phyloP scores from a whole-genome alignment of 2,329 filamentous ascomycete species.

The Thielaviopsis populi region DNA sequence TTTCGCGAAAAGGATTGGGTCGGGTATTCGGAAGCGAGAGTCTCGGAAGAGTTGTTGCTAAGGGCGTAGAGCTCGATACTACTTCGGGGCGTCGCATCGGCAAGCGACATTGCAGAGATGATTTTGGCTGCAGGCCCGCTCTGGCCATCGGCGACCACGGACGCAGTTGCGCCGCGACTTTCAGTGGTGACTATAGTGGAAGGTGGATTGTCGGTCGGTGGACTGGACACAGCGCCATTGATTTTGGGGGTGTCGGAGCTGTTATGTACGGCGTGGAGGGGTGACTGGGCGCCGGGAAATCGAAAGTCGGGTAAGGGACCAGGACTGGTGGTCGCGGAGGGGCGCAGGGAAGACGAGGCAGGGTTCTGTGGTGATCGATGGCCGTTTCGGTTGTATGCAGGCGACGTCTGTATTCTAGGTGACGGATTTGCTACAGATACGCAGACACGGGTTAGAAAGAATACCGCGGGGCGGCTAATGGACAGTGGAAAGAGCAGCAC shows the following conservation, averaged over 20 bases:
- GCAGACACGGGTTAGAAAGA: neutral
- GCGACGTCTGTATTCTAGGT: constrained; percentile 33
- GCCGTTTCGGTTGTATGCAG: constrained; percentile 34
- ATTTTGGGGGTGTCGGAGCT: constrained; percentile 22
- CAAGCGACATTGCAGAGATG: constrained; percentile 47
- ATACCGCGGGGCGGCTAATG: neutral
- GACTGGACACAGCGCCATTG: constrained; percentile 24
- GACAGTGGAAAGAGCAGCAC: neutral
- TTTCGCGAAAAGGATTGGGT: constrained; percentile 30
- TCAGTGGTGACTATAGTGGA: constrained; percentile 2
- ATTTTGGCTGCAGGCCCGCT: constrained; percentile 49
- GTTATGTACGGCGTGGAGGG: constrained; percentile 25
- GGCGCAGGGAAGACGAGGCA: constrained; percentile 23
- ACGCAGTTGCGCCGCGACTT: neutral
- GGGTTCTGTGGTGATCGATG: constrained; percentile 14
- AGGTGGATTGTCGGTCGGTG: neutral
- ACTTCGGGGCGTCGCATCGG: constrained; percentile 59
- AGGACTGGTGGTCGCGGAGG: constrained; percentile 24
- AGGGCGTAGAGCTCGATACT: constrained; percentile 91
- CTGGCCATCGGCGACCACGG: constrained; percentile 37
- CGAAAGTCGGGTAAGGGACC: constrained; percentile 40
- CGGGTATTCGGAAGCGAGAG: constrained; percentile 76
- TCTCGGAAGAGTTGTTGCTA: constrained; percentile 92
- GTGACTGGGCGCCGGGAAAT: constrained; percentile 37
- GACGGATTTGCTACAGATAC: constrained; percentile 26